Evolutionary conservation across 2,329 filamentous ascomycete species (phyloP).

Genomic region (Dichotomopilus funicola): DNA sequence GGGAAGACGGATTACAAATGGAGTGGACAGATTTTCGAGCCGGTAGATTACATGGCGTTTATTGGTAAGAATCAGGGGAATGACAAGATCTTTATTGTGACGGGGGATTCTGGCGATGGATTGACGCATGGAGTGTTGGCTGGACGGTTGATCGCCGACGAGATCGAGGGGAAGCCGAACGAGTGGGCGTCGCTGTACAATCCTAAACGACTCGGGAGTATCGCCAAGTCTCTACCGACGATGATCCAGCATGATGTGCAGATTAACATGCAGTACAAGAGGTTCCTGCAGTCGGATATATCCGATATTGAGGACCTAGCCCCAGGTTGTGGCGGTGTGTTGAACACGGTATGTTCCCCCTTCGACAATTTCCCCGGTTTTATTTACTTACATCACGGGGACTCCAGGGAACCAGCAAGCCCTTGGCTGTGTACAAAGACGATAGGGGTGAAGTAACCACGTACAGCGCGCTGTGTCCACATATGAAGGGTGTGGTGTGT

Average conservation of each 20-base stretch:
- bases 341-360: slow-evolving; percentile 35
- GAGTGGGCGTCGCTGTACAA: slow-evolving; percentile 45
- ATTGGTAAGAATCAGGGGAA: slow-evolving; percentile 49
- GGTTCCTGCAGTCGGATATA: slow-evolving; percentile 47
- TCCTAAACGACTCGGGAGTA: slow-evolving; percentile 40
- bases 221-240: slow-evolving; percentile 38
- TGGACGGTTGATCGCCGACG: slow-evolving; percentile 45
- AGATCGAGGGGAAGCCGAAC: slow-evolving; percentile 44
- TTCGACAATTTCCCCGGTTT: not conserved
- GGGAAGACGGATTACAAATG: slow-evolving; percentile 47
- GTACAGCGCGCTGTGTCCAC: slow-evolving; percentile 50
- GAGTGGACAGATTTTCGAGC: slow-evolving; percentile 53
- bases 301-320: slow-evolving; percentile 49
- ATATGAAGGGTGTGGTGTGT: slow-evolving; percentile 49
- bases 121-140: slow-evolving; percentile 51
- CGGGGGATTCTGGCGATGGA: slow-evolving; percentile 52
- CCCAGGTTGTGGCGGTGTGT: slow-evolving; percentile 43
- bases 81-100: slow-evolving; percentile 47
- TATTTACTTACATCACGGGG: not conserved
- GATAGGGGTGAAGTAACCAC: slow-evolving; percentile 43
- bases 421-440: slow-evolving; percentile 51
- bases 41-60: slow-evolving; percentile 48
- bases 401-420: slow-evolving; percentile 33
- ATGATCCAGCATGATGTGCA: slow-evolving; percentile 47
- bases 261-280: slow-evolving; percentile 51